phyloP scores from a whole-genome alignment of 768 basidiomycete species.

The Dioszegia aurantiaca region DNA sequence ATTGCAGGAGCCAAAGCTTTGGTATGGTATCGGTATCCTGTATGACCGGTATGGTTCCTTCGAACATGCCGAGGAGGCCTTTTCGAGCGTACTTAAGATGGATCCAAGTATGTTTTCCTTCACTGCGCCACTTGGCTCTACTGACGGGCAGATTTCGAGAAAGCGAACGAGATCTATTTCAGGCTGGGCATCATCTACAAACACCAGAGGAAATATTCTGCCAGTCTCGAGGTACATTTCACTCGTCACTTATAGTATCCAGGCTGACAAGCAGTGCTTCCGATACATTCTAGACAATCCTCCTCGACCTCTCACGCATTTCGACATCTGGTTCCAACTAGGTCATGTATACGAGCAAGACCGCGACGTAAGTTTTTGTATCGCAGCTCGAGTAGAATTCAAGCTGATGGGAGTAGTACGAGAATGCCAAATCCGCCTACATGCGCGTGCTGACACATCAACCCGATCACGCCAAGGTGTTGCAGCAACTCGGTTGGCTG shows the following conservation, averaged over 20 bases:
- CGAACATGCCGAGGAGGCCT: conserved; percentile 98
- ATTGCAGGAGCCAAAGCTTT: conserved; percentile 89
- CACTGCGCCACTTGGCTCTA: not conserved
- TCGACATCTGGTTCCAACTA: conserved; percentile 99
- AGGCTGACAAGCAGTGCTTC: conserved; percentile 63
- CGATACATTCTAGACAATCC: conserved; percentile 94
- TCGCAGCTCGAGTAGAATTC: not conserved
- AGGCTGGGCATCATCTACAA: conserved; percentile 99
- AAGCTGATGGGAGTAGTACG: conserved; percentile 60
- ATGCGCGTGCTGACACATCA: conserved; percentile 92
- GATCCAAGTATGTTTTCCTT: conserved; percentile 71
- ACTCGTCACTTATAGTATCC: not conserved
- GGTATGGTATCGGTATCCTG: conserved; percentile 99
- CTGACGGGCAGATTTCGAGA: conserved; percentile 80
- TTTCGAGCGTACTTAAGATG: conserved; percentile 92
- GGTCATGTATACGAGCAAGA: conserved; percentile 98
- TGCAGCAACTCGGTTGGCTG: conserved; percentile 96
- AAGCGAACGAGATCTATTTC: conserved; percentile 97
- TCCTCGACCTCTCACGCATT: conserved; percentile 88
- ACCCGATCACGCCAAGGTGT: conserved; percentile 90
- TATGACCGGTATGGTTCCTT: conserved; percentile 98
- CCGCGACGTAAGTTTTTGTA: conserved; percentile 67
- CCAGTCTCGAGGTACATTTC: conserved; percentile 63
- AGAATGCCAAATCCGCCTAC: conserved; percentile 88
- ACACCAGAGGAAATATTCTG: conserved; percentile 90